Evolutionary conservation across 2,329 filamentous ascomycete species (phyloP), one percentile per base, ranked within the genome.

Genomic region (Talaromyces sp.): DNA sequence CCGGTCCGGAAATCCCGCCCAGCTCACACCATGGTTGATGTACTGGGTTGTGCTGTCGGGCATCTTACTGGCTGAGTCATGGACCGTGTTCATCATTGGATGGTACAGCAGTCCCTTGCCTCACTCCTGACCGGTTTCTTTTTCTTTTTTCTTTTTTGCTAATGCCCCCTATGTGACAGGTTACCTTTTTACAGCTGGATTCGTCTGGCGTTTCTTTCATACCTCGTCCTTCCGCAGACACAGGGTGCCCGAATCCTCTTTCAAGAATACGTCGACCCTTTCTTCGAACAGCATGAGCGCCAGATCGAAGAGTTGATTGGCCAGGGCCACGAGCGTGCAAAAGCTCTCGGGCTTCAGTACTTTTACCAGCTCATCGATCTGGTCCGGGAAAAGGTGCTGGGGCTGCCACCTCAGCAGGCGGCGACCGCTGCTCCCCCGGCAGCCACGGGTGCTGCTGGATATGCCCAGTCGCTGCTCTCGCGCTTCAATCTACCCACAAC

Each of bases 11-110:
- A 91, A 97, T 75, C 92, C 92, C 2, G 88, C 91, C 41, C 87
- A 95, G 72, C 83, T 97, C 62, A 91, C 91, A 65, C 93, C 93
- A 87, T 99, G 94, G 94, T 85, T 97, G 66, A 97, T 97, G 89
- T 99, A 97, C 83, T 99, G 93, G 89, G 91, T 96, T 62, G 91
- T 96, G 26, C 85, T 97, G 65, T 90, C 90, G 63, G 88, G 90
- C 73, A 85, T 88, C 68, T 82, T 92, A 60, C 84, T 94, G 63
- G 85, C 87, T 75, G 94, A 97, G 79, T 92, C 89, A 53, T 96
- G 92, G 85, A 87, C 89, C 60, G 86, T 88, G 69, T 96, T 93
- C 78, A 87, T 97, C 70, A 83, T 97, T 53, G 83, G 83, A 73
- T 97, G 92, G 88, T 88, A 77, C 57, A 78, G 61, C 31, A 21